phyloP scores from a whole-genome alignment of 352 stramenopile genomes.

The Globisporangium rhizosaccharum region DNA sequence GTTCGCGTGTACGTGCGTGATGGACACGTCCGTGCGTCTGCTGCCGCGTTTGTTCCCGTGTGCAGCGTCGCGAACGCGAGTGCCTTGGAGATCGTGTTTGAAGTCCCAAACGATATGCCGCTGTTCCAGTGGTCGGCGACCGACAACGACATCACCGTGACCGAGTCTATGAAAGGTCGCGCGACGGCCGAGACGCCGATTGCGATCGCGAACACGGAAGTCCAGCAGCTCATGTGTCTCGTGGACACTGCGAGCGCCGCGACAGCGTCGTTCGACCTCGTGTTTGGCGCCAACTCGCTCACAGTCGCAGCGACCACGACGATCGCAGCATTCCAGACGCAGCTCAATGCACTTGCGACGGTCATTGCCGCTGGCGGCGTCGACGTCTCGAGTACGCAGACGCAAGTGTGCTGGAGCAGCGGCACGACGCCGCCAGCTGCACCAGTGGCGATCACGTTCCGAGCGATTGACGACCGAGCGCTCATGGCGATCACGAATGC shows the following conservation, averaged over 20 bases:
- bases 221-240: constrained; percentile 50
- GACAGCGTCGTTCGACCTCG: constrained; percentile 42
- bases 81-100: constrained; percentile 60
- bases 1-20: constrained; percentile 40
- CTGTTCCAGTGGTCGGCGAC: constrained; percentile 51
- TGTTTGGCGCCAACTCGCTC: constrained; percentile 29
- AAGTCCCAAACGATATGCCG: constrained; percentile 34
- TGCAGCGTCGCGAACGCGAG: constrained; percentile 43
- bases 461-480: constrained; percentile 34
- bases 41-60: constrained; percentile 38
- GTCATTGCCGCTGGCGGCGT: constrained; percentile 46
- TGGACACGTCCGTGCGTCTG: constrained; percentile 16
- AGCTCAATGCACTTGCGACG: constrained; percentile 42
- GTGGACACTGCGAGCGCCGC: constrained; percentile 25
- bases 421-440: constrained; percentile 12
- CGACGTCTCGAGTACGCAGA: constrained; percentile 29
- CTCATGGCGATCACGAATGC: constrained; percentile 30
- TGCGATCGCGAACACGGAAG: constrained; percentile 48
- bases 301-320: constrained; percentile 34
- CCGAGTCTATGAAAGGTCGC: constrained; percentile 50
- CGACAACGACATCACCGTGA: constrained; percentile 58
- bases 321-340: constrained; percentile 27
- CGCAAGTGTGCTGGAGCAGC: constrained; percentile 28
- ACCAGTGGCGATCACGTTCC: constrained; percentile 44
- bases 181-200: constrained; percentile 24